Conservation (phyloP, 2,329 filamentous ascomycete genomes). For the Stachybotrys elegans region DNA sequence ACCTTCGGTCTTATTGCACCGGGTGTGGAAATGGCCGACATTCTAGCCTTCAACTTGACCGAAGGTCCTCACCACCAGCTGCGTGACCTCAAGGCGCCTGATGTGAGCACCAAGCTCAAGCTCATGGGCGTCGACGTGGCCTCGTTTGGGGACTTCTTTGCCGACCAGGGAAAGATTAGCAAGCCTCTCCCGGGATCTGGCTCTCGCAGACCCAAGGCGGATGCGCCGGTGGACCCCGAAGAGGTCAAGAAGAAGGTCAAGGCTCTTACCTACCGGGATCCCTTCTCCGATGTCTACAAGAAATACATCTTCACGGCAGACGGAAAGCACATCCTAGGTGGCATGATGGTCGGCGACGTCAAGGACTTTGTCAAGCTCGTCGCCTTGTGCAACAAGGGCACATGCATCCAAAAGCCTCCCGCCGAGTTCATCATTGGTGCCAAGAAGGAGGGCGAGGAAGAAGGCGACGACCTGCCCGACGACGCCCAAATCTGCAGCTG, state of each 20-base stretch:
- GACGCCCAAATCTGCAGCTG: slow-evolving; percentile 90
- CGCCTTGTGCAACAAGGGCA: slow-evolving; percentile 80
- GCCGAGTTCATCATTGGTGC: slow-evolving; percentile 79
- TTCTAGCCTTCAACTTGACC: slow-evolving; percentile 86
- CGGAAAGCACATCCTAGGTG: slow-evolving; percentile 85
- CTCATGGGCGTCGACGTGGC: slow-evolving; percentile 86
- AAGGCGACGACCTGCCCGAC: slow-evolving; percentile 71
- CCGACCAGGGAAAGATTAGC: slow-evolving; percentile 64
- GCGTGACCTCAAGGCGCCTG: slow-evolving; percentile 71
- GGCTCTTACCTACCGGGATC: slow-evolving; percentile 81
- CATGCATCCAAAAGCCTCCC: slow-evolving; percentile 70
- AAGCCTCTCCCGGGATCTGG: slow-evolving; percentile 17
- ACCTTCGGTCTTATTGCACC: slow-evolving; percentile 87
- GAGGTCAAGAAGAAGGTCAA: slow-evolving; percentile 55
- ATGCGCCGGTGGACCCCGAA: slow-evolving; percentile 5
- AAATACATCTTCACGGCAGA: slow-evolving; percentile 89
- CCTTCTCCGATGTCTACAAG: slow-evolving; percentile 85
- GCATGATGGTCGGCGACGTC: slow-evolving; percentile 96
- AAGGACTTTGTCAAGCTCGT: slow-evolving; percentile 87
- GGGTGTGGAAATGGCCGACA: slow-evolving; percentile 88
- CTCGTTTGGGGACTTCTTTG: slow-evolving; percentile 91
- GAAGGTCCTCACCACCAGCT: slow-evolving; percentile 68
- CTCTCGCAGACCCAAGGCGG: not conserved
- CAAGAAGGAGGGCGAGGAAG: slow-evolving; percentile 66
- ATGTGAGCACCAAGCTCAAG: slow-evolving; percentile 89